Conservation (phyloP, 352 stramenopile species). For the Phytophthora citrophthora region DNA sequence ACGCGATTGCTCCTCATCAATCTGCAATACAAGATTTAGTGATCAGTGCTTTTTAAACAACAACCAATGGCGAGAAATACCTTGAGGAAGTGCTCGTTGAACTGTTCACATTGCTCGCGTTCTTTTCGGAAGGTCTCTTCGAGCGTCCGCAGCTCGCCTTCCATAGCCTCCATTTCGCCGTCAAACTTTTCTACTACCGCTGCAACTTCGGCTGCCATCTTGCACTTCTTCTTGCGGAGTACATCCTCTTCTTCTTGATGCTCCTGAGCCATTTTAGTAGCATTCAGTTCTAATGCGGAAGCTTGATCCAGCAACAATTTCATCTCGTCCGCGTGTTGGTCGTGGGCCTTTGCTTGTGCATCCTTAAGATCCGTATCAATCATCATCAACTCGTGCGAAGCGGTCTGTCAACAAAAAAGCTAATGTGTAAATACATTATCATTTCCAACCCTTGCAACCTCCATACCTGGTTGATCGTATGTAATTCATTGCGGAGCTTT, state of each 20-base stretch:
- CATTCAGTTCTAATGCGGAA: slow-evolving; percentile 54
- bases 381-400: slow-evolving; percentile 75
- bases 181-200: slow-evolving; percentile 82
- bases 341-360: slow-evolving; percentile 70
- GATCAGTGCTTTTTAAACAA: neutral
- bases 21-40: slow-evolving; percentile 31
- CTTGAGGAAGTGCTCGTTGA: slow-evolving; percentile 88
- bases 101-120: slow-evolving; percentile 60
- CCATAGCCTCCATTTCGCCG: slow-evolving; percentile 69
- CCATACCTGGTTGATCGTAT: slow-evolving; percentile 70
- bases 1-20: slow-evolving; percentile 87
- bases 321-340: slow-evolving; percentile 85
- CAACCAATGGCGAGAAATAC: slow-evolving; percentile 16
- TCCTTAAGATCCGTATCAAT: slow-evolving; percentile 84
- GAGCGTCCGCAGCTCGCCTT: slow-evolving; percentile 57
- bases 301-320: slow-evolving; percentile 68
- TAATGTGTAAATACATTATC: too few relatives aligned
- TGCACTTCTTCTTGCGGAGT: slow-evolving; percentile 86
- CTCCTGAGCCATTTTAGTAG: slow-evolving; percentile 77
- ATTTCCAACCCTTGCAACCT: neutral
- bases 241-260: slow-evolving; percentile 84
- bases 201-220: slow-evolving; percentile 75
- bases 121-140: slow-evolving; percentile 56
- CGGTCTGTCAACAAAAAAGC: slow-evolving; percentile 36
- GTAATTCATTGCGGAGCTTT: slow-evolving; percentile 81